A percentile compares a stretch with the other conserved stretches of the same genome.
Conservation (phyloP, 768 basidiomycete genomes). For the Pholiota molesta region DNA sequence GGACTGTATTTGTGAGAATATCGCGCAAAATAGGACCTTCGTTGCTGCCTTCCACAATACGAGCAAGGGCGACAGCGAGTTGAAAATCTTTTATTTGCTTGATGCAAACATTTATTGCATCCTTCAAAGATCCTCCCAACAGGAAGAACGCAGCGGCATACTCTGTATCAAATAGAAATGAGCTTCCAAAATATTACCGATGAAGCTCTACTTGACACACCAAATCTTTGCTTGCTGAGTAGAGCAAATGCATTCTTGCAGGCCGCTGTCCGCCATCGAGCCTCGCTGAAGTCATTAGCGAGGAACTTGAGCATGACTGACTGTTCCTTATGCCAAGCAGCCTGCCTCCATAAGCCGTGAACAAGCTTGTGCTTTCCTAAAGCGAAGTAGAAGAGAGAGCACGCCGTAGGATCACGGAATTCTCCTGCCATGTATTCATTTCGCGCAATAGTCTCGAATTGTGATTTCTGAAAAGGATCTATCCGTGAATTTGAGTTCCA, state of each 20-base stretch:
- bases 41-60: conserved; percentile 81
- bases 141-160: conserved; percentile 99
- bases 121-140: conserved; percentile 84
- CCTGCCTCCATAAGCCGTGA: conserved; percentile 94
- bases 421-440: conserved; percentile 93
- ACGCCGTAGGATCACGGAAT: conserved; percentile 83
- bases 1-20: conserved; percentile 72
- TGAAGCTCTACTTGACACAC: conserved; percentile 45
- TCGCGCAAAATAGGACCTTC: conserved; percentile 76
- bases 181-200: conserved; percentile 10
- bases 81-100: conserved; percentile 90
- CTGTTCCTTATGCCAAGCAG: conserved; percentile 92
- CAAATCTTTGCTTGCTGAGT: conserved; percentile 88
- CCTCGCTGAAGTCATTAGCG: conserved; percentile 81
- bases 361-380: conserved; percentile 91
- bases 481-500: conserved; percentile 5
- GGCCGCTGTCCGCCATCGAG: conserved; percentile 91
- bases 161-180: conserved; percentile 47
- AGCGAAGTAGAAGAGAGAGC: conserved; percentile 94
- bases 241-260: conserved; percentile 96
- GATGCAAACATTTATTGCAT: conserved; percentile 90
- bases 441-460: conserved; percentile 87
- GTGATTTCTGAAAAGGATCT: conserved; percentile 56
- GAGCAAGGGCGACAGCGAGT: conserved; percentile 84
- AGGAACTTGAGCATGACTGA: conserved; percentile 89